Evolutionary conservation across 257 asterid genomes (phyloP), one percentile per base, ranked within the genome.

Genomic region (Primulina eburnea): DNA sequence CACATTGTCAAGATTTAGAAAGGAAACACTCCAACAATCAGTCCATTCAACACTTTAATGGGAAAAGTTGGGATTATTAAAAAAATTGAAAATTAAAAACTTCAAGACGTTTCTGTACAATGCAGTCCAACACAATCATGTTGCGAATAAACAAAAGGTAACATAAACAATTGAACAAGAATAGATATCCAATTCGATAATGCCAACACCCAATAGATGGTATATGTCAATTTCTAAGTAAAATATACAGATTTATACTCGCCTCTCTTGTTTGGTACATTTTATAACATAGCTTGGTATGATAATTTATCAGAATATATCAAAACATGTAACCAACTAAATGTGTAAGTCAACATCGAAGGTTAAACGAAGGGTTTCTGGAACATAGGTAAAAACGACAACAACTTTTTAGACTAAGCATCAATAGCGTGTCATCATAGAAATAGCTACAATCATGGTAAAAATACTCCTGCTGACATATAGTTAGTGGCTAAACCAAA

Each of bases 201-300:
- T 62, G 60, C 28, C 7, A 57, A 69, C 59, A 33, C 66, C 1
- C 53, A 40, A 69, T 32, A 52, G 32, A 47, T 43, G 0, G 0
- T 47, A 40, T 57, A 30, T 34, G 73, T 58, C 70, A 38, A 43
- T 32, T 63, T 38, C 53, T 11, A 1, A 35, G 50, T 12, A 29
- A 33, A 40, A 38, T 29, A 17, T 7, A 24, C 32, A 7, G 34
- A 34, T 53, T 67, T 60, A 56, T 35, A 29, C 16, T 20, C 20
- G 56, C 66, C 58, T 50, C 26, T 60, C 64, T 8, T 34, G 24
- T 17, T 69, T 53, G 66, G 50, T 53, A 30, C 28, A 8, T 62
- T 34, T 62, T 52, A 33, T 28, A 37, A 50, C 50, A 38, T 4
- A 14, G 24, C 24, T 21, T 21, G 24, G 56, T 50, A 14, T 50